Evolutionary conservation across 257 asterid genomes (phyloP).

Genomic region (Eucommia ulmoides): DNA sequence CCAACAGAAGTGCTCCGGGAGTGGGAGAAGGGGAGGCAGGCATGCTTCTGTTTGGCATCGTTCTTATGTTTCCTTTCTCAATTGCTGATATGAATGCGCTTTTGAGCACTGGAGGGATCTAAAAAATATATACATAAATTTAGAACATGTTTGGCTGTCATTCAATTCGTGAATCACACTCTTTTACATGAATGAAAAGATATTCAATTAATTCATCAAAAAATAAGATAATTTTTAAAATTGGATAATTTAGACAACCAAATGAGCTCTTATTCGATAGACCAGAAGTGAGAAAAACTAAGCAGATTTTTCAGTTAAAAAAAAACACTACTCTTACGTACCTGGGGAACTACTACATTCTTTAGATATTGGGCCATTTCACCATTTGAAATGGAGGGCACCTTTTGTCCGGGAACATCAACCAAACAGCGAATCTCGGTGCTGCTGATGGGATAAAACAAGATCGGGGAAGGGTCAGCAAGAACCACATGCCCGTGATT

Average conservation of each 20-base stretch:
- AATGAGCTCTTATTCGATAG: too few species aligned
- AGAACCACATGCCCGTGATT: slow-evolving; percentile 51
- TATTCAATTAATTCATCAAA: too few species aligned
- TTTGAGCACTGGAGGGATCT: slow-evolving; percentile 40
- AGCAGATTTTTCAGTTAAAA: too few species aligned
- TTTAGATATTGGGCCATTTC: slow-evolving; percentile 49
- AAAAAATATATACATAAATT: too few species aligned
- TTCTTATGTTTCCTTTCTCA: slow-evolving; percentile 45
- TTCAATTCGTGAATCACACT: too few species aligned
- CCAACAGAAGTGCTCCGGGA: slow-evolving; percentile 55
- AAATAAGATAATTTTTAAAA: too few species aligned
- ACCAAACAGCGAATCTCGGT: slow-evolving; percentile 59
- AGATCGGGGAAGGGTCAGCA: slow-evolving; percentile 48
- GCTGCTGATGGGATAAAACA: slow-evolving; percentile 48
- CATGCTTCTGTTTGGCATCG: slow-evolving; percentile 63
- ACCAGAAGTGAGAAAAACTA: too few species aligned
- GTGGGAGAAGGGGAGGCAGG: slow-evolving; percentile 49
- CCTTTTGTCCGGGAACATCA: slow-evolving; percentile 47
- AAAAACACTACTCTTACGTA: too few species aligned
- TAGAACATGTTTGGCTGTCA: too few species aligned
- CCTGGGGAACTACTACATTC: slow-evolving; percentile 56
- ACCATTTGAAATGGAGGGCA: slow-evolving; percentile 52
- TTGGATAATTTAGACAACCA: too few species aligned
- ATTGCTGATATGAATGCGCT: slow-evolving; percentile 33
- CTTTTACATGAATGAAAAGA: not conserved